These are phyloP conservation scores for Camellia oleifera DNA, from an alignment of 179 eudicot genomes.

Conservation along the genomic window DNA sequence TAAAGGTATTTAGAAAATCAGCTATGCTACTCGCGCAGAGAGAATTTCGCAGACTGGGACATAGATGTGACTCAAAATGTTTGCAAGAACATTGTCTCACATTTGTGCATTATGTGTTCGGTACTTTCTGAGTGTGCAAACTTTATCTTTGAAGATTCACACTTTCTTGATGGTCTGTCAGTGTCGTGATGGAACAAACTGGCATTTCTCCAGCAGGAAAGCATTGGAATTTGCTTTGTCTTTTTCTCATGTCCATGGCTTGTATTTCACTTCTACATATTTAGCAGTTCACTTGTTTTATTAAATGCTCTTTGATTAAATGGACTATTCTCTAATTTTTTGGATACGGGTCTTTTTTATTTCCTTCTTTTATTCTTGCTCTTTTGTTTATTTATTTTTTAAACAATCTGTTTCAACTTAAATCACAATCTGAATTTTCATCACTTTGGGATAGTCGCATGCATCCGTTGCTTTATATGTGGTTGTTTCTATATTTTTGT, in stretches of 20 bases:
- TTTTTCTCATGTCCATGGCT: conserved; percentile 6
- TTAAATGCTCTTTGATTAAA: background rate
- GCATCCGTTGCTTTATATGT: conserved; percentile 2
- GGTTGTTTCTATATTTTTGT: background rate
- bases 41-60: too few species aligned
- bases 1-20: background rate
- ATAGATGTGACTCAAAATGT: too few species aligned
- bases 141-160: background rate
- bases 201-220: background rate
- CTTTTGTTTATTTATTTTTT: too few species aligned
- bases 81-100: too few species aligned
- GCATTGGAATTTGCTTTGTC: background rate
- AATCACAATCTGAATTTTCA: background rate
- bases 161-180: background rate
- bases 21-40: too few species aligned
- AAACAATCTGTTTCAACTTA: background rate
- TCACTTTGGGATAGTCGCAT: background rate
- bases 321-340: background rate
- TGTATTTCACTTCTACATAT: background rate
- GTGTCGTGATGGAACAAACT: background rate
- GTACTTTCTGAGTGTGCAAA: too few species aligned
- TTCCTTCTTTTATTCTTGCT: background rate
- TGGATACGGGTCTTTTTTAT: background rate
- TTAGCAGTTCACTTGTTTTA: background rate
- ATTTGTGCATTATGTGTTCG: too few species aligned